A percentile compares a stretch with the other conserved stretches of the same genome.
phyloP scores from a whole-genome alignment of 805 yeast species.

The Lachancea nothofagi region DNA sequence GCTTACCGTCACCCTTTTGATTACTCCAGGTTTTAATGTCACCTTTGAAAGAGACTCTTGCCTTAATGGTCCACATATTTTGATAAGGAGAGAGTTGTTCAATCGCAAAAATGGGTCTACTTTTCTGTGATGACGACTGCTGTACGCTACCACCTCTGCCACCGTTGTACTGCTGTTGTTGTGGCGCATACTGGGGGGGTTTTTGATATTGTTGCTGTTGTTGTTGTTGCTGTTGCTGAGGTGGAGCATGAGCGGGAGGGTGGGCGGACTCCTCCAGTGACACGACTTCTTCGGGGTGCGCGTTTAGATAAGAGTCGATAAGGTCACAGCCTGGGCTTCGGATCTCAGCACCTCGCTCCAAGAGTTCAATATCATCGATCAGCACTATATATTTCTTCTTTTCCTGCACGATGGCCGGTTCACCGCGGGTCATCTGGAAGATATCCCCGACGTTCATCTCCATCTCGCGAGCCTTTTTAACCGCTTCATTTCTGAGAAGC shows the following conservation, averaged over 20 bases:
- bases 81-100: slow-evolving; percentile 90
- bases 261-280: slow-evolving; percentile 9
- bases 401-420: slow-evolving; percentile 32
- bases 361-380: slow-evolving; percentile 42
- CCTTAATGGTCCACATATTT: slow-evolving; percentile 87
- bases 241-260: slow-evolving; percentile 18
- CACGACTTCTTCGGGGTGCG: slow-evolving; percentile 48
- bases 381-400: slow-evolving; percentile 45
- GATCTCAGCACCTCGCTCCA: slow-evolving; percentile 36
- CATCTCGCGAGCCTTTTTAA: slow-evolving; percentile 40
- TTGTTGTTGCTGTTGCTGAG: slow-evolving; percentile 14
- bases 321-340: slow-evolving; percentile 36
- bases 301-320: slow-evolving; percentile 53
- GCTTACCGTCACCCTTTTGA: slow-evolving; percentile 80
- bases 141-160: slow-evolving; percentile 1
- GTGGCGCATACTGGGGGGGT: slow-evolving; percentile 8
- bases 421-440: slow-evolving; percentile 28
- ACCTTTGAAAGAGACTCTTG: slow-evolving; percentile 82
- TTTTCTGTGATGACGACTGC: slow-evolving; percentile 23
- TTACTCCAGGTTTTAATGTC: slow-evolving; percentile 87
- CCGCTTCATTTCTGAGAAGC: slow-evolving; percentile 46
- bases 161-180: slow-evolving; percentile 1
- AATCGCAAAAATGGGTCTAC: slow-evolving; percentile 56
- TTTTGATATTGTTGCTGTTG: slow-evolving; percentile 2
- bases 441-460: slow-evolving; percentile 42